Percentiles rank a stretch among this genome's conserved stretches.
Conservation (phyloP, 2,329 filamentous ascomycete species). For the Chlorencoelia australis region DNA sequence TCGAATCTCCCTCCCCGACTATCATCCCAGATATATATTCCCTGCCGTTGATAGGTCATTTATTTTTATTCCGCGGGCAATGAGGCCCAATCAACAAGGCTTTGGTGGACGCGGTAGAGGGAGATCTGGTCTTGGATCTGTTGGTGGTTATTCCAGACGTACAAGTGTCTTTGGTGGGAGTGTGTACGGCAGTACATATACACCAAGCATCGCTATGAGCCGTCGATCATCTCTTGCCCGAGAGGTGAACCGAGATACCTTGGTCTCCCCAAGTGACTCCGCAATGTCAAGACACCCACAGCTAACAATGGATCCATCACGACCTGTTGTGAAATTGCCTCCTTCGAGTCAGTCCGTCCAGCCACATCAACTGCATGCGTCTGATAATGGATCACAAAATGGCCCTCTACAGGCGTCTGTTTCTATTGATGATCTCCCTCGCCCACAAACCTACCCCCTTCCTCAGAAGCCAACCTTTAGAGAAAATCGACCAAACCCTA, state of each 20-base stretch:
- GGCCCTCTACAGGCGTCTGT: slow-evolving; percentile 11
- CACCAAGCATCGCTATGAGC: slow-evolving; percentile 80
- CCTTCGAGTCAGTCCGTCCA: slow-evolving; percentile 34
- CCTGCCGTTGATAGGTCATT: slow-evolving; percentile 86
- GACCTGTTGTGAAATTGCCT: slow-evolving; percentile 76
- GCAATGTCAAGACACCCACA: slow-evolving; percentile 61
- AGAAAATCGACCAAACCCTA: slow-evolving; percentile 42
- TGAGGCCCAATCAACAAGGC: slow-evolving; percentile 85
- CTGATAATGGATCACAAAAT: slow-evolving; percentile 22
- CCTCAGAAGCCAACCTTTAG: slow-evolving; percentile 48
- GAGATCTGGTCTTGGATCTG: slow-evolving; percentile 57
- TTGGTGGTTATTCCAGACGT: slow-evolving; percentile 61
- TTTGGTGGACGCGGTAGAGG: slow-evolving; percentile 58
- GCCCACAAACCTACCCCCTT: slow-evolving; percentile 45
- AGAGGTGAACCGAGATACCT: slow-evolving; percentile 57
- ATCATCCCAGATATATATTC: slow-evolving; percentile 78
- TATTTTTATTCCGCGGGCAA: slow-evolving; percentile 90
- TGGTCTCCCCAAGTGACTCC: slow-evolving; percentile 74
- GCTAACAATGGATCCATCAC: slow-evolving; percentile 47
- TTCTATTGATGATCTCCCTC: slow-evolving; percentile 35
- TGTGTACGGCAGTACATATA: slow-evolving; percentile 64
- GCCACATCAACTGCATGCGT: slow-evolving; percentile 22
- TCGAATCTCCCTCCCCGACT: slow-evolving; percentile 76
- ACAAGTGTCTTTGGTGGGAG: slow-evolving; percentile 73
- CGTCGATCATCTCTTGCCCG: slow-evolving; percentile 71